Evolutionary conservation across 2,329 filamentous ascomycete genomes (phyloP), one percentile per base, ranked within the genome.

Genomic region (Fusarium dlaminii): DNA sequence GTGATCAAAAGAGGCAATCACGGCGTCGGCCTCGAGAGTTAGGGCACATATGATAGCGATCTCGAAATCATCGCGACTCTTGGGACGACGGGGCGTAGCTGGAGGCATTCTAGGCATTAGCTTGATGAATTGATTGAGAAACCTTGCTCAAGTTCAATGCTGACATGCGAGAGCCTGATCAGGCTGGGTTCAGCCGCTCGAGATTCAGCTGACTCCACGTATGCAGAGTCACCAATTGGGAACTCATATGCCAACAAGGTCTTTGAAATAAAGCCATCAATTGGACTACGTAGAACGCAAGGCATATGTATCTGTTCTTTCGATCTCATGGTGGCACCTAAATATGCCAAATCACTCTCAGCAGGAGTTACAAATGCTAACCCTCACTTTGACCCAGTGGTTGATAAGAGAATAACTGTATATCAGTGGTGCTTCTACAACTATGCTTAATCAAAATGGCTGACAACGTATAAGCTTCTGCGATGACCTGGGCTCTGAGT

Each of bases 11-110:
- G 58, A 32, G 14, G 34, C 29, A 0, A 54, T 37, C 3, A 70
- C 22, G 3, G 64, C 37, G 8, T 59, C 32, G 4, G 54, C 64
- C 11, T 70, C 67, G 0, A 58, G 32, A 5, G 52, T 24, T 0
- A 63, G 42, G 12, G 58, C 63, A 20, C 63, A 70, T 12, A 70
- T 45, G 6, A 70, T 70, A 4, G 64, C 64, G 15, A 63, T 64
- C 34, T 67, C 45, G 17, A 64, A 64, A 4, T 30, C 60, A 22
- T 64, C 54, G 8, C 46, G 58, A 4, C 22, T 42, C 20, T 36
- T 49, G 3, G 57, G 57, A 10, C 57, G 45, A 17, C 11, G 27
- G 14, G 36, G 37, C 13, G 18, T 30, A 20, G 10, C 22, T 8
- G 29, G 36, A 34, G 45, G 29, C 57, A 61, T 61, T 14, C 18